Conservation (phyloP, 2,329 filamentous ascomycete species). For the Clonostachys rhizophaga region DNA sequence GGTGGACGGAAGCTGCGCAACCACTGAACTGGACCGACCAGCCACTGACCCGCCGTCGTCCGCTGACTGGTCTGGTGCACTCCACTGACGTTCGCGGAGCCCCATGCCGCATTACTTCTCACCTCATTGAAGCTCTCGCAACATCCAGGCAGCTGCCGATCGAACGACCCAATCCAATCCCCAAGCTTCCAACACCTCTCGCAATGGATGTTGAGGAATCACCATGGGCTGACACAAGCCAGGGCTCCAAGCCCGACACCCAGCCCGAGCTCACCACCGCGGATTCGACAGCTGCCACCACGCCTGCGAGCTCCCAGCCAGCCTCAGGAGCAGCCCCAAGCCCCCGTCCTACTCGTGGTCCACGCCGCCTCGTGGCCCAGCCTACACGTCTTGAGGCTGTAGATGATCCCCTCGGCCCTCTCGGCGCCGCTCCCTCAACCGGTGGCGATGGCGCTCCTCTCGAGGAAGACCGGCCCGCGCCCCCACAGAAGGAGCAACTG, state of each 20-base stretch:
- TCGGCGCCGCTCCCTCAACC: constrained; percentile 54
- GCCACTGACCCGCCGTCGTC: no score
- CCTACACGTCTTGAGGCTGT: constrained; percentile 75
- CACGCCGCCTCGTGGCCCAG: constrained; percentile 66
- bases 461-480: constrained; percentile 55
- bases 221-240: constrained; percentile 45
- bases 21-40: no score
- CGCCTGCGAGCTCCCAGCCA: constrained; percentile 7
- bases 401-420: constrained; percentile 71
- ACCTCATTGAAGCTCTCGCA: not conserved
- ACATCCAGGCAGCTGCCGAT: not conserved
- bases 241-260: constrained; percentile 4
- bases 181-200: constrained; percentile 2
- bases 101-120: not conserved
- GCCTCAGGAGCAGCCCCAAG: constrained; percentile 18
- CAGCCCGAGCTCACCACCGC: constrained; percentile 14
- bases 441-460: constrained; percentile 31
- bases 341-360: constrained; percentile 39
- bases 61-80: no score
- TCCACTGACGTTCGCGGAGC: no score
- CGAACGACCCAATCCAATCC: constrained; percentile 1
- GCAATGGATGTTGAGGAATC: constrained; percentile 48
- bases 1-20: no score
- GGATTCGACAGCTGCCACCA: not conserved
- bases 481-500: constrained; percentile 63